A percentile compares a stretch with the other conserved stretches of the same genome.
Conservation (phyloP, 176 grass and related monocot genomes). For the Saccharum spontaneum region DNA sequence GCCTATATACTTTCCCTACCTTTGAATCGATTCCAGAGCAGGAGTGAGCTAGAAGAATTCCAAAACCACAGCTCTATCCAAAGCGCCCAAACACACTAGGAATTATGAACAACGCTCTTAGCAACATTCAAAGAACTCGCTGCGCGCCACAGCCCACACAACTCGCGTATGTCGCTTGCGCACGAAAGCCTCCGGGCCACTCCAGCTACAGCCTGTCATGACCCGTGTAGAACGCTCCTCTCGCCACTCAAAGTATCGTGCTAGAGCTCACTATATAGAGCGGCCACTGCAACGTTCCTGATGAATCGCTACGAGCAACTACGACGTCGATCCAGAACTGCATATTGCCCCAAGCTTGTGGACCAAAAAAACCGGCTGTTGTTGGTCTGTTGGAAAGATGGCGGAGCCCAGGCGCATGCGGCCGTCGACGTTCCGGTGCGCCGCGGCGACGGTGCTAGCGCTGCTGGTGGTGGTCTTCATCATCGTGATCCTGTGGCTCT, state of each 20-base stretch:
- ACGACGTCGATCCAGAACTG: background rate
- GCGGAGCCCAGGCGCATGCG: conserved; percentile 23
- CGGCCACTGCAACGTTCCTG: background rate
- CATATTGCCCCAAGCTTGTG: background rate
- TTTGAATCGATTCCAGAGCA: conserved; percentile 24
- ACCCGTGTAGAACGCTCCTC: conserved; percentile 26
- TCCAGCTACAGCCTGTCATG: conserved; percentile 44
- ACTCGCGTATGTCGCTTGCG: background rate
- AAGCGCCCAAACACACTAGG: conserved; percentile 1
- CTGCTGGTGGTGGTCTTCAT: conserved; percentile 29
- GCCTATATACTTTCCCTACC: conserved; percentile 39
- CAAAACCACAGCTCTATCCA: conserved; percentile 53
- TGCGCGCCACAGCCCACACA: background rate
- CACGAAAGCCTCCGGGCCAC: conserved; percentile 21
- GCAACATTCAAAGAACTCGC: background rate
- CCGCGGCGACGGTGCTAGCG: conserved; percentile 39
- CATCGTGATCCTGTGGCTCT: conserved; percentile 63
- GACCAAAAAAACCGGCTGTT: background rate
- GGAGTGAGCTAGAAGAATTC: conserved; percentile 71
- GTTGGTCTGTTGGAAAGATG: conserved; percentile 23
- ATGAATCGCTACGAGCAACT: background rate
- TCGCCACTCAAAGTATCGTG: conserved; percentile 61
- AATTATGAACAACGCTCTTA: background rate
- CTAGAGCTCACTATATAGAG: conserved; percentile 38
- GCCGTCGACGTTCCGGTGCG: conserved; percentile 35